Conservation (phyloP, 129 eudicot species). For the Pulicaria dysenterica region DNA sequence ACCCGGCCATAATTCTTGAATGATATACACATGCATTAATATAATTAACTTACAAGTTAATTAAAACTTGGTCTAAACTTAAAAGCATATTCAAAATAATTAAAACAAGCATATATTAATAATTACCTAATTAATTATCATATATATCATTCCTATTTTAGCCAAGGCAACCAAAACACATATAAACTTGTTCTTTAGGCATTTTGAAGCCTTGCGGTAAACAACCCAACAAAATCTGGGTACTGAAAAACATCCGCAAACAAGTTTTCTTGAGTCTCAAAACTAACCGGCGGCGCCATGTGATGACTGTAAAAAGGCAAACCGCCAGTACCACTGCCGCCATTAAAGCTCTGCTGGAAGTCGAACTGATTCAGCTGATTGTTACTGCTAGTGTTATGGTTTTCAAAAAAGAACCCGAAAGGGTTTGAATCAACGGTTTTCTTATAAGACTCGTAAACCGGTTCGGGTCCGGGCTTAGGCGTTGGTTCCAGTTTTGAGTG, state of each 20-base stretch:
- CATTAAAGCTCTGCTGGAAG: slow-evolving; percentile 18
- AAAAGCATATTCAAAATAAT: background rate
- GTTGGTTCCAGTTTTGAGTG: slow-evolving; percentile 22
- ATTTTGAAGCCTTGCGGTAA: slow-evolving; percentile 51
- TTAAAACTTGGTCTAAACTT: background rate
- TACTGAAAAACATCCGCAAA: slow-evolving; percentile 53
- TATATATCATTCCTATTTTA: background rate
- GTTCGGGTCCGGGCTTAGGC: background rate
- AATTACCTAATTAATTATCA: background rate
- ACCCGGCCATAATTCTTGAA: background rate
- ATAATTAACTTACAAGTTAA: background rate
- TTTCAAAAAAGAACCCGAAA: slow-evolving; percentile 37
- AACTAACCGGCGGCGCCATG: slow-evolving; percentile 3
- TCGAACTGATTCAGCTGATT: slow-evolving; percentile 15
- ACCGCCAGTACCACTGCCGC: slow-evolving; percentile 14
- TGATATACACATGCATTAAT: too few species aligned
- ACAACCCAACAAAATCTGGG: slow-evolving; percentile 49
- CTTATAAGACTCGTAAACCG: background rate
- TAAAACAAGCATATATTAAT: background rate
- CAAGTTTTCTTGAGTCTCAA: slow-evolving; percentile 31
- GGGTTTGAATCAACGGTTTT: slow-evolving; percentile 20
- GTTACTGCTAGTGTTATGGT: background rate
- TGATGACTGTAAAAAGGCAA: slow-evolving; percentile 26
- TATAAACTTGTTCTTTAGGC: slow-evolving; percentile 26
- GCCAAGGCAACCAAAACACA: background rate